Conservation (phyloP, 352 stramenopile genomes). For the Globisporangium splendens region DNA sequence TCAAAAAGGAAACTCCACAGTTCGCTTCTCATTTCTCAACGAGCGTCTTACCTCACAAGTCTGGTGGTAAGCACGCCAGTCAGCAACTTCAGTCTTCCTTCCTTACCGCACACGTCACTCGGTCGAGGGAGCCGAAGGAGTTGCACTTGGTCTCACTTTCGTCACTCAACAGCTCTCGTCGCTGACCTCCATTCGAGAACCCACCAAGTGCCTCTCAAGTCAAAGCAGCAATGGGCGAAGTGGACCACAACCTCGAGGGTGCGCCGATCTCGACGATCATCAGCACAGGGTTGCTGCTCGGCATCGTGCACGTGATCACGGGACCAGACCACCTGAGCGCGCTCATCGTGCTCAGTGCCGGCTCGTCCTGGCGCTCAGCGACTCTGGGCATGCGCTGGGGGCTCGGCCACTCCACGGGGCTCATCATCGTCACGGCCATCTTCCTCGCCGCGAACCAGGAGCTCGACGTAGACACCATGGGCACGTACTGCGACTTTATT, state of each 20-base stretch:
- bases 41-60: too few species aligned
- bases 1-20: too few species aligned
- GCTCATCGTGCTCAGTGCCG: slow-evolving; percentile 75
- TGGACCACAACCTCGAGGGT: slow-evolving; percentile 28
- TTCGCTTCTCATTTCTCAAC: too few species aligned
- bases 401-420: slow-evolving; percentile 68
- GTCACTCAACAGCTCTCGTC: too few species aligned
- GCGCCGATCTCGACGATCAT: slow-evolving; percentile 39
- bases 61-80: too few species aligned
- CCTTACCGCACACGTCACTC: too few species aligned
- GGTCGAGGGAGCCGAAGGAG: too few species aligned
- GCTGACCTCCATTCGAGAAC: too few species aligned
- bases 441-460: slow-evolving; percentile 49
- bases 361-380: slow-evolving; percentile 67
- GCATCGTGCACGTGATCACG: slow-evolving; percentile 57
- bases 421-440: slow-evolving; percentile 64
- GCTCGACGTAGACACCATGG: slow-evolving; percentile 36
- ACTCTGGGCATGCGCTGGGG: slow-evolving; percentile 85
- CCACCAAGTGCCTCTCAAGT: too few species aligned
- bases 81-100: too few species aligned
- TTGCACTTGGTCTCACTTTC: too few species aligned
- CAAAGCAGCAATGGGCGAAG: slow-evolving; percentile 23
- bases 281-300: slow-evolving; percentile 44
- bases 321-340: slow-evolving; percentile 87
- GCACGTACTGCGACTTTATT: slow-evolving; percentile 50